Evolutionary conservation across 805 yeast species (phyloP).

Genomic region (Candida rishiriensis): DNA sequence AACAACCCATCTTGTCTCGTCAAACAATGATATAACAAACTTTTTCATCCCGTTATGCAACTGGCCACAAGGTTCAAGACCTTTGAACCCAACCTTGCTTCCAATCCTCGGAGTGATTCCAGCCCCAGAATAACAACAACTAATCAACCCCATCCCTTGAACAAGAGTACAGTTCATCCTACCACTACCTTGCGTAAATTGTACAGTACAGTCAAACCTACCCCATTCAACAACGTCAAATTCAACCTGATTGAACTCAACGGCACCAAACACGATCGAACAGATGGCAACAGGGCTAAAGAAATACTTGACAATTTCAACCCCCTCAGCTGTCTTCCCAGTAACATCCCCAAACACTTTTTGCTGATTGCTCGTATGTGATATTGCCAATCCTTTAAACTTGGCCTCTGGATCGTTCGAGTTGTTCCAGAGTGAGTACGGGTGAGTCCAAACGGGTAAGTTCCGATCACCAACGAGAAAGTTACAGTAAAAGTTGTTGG

Average conservation of each 20-base stretch:
- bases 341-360: slow-evolving; percentile 58
- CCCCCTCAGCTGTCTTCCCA: slow-evolving; percentile 34
- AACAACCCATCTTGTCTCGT: slow-evolving; percentile 61
- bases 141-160: slow-evolving; percentile 79
- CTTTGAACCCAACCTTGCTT: slow-evolving; percentile 63
- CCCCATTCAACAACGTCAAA: slow-evolving; percentile 29
- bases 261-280: slow-evolving; percentile 49
- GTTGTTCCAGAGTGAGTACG: slow-evolving; percentile 70
- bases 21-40: slow-evolving; percentile 50
- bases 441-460: slow-evolving; percentile 76
- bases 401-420: slow-evolving; percentile 34
- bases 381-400: slow-evolving; percentile 58
- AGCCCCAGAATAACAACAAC: slow-evolving; percentile 49
- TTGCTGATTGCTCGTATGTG: slow-evolving; percentile 56
- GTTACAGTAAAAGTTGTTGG: slow-evolving; percentile 78
- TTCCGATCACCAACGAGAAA: slow-evolving; percentile 62
- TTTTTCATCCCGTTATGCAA: slow-evolving; percentile 43
- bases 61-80: slow-evolving; percentile 36
- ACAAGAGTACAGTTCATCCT: slow-evolving; percentile 47
- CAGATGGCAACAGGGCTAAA: slow-evolving; percentile 68
- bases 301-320: slow-evolving; percentile 42
- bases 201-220: slow-evolving; percentile 29
- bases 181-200: slow-evolving; percentile 24
- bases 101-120: slow-evolving; percentile 48
- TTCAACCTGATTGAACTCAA: slow-evolving; percentile 32